Evolutionary conservation across 352 stramenopile species (phyloP).

Genomic region (Thraustotheca clavata): DNA sequence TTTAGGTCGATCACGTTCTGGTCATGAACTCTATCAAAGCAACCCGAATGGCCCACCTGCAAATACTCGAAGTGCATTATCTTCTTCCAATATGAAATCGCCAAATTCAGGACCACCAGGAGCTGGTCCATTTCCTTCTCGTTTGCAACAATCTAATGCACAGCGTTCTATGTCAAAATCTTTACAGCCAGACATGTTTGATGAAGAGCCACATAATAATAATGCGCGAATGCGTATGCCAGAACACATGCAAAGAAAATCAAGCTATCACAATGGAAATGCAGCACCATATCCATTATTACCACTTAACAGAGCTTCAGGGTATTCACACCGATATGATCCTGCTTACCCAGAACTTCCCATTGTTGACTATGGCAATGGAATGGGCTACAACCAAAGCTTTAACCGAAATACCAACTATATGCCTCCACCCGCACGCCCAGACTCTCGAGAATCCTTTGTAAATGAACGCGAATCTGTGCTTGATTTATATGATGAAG

Average conservation of each 20-base stretch:
- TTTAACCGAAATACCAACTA: not conserved
- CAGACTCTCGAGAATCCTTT: slow-evolving; percentile 10
- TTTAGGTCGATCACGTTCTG: not conserved
- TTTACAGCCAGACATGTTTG: not conserved
- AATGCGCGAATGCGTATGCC: not conserved
- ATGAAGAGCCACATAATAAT: not conserved
- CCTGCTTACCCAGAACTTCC: no score
- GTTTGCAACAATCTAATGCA: not conserved
- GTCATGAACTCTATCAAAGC: not conserved
- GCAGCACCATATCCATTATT: not conserved
- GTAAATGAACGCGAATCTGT: slow-evolving; percentile 18
- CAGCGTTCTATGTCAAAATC: not conserved
- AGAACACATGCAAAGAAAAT: not conserved
- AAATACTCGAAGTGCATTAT: not conserved
- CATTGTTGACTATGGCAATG: not conserved
- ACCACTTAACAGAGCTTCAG: not conserved
- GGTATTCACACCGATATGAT: not conserved
- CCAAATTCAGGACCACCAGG: not conserved
- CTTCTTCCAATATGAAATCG: not conserved
- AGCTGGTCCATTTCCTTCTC: not conserved
- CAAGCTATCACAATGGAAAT: not conserved
- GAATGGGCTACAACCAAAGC: not conserved
- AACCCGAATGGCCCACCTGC: not conserved
- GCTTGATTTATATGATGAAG: slow-evolving; percentile 20
- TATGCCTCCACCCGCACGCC: slow-evolving; percentile 6